Percentiles rank a stretch among this genome's conserved stretches.
Conservation (phyloP, 1,139 yeast genomes). For the Pichia sp. region DNA sequence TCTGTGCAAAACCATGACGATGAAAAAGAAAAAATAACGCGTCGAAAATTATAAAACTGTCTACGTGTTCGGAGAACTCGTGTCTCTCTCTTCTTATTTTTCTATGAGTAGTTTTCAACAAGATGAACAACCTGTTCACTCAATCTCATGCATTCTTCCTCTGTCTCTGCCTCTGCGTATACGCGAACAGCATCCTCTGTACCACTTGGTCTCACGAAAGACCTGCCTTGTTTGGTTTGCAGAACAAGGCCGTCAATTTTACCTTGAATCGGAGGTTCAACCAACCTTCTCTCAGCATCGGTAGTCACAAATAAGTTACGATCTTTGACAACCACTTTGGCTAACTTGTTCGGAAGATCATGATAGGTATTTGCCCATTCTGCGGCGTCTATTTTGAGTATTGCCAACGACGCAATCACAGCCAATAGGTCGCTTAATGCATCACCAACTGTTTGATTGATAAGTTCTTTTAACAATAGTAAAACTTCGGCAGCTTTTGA, state of each 20-base stretch:
- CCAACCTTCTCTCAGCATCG: conserved; percentile 81
- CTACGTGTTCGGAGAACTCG: not conserved
- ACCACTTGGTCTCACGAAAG: conserved; percentile 95
- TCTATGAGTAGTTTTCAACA: conserved; percentile 31
- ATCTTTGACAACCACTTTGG: conserved; percentile 80
- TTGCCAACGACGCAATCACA: conserved; percentile 60
- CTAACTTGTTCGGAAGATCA: conserved; percentile 82
- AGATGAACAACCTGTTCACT: conserved; percentile 49
- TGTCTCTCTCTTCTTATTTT: not conserved
- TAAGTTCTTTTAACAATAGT: conserved; percentile 42
- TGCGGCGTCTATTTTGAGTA: conserved; percentile 41
- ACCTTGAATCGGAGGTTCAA: conserved; percentile 68
- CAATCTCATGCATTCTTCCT: conserved; percentile 48
- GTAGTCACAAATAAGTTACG: conserved; percentile 76
- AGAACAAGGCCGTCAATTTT: conserved; percentile 64
- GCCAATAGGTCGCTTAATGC: conserved; percentile 86
- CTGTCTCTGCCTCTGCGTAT: conserved; percentile 79
- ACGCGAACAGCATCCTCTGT: conserved; percentile 97
- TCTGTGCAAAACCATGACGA: not conserved
- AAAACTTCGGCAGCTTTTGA: conserved; percentile 33
- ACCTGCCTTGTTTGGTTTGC: conserved; percentile 54
- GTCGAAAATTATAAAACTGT: not conserved
- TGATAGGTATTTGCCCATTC: conserved; percentile 76
- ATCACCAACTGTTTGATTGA: conserved; percentile 97
- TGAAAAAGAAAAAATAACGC: conserved; percentile 1